These are phyloP conservation scores for Podila minutissima DNA, from an alignment of 192 early-diverging fungal species.

Conservation along the genomic window DNA sequence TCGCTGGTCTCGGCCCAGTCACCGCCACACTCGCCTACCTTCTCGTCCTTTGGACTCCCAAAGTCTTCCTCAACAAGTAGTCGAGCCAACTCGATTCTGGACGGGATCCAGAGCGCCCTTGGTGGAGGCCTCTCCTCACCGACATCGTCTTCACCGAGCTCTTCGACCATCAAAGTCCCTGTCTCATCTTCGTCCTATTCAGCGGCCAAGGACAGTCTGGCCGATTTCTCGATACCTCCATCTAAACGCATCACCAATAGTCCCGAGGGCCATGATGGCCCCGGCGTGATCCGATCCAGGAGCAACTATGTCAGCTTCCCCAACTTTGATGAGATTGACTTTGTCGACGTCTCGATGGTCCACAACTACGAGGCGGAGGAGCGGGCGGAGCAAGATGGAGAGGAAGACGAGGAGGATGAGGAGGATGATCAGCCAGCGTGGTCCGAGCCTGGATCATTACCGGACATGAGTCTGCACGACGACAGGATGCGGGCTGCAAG, in stretches of 20 bases:
- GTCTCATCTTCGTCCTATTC: conserved; percentile 20
- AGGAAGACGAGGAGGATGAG: conserved; percentile 40
- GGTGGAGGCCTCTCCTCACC: not conserved
- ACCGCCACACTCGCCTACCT: conserved; percentile 49
- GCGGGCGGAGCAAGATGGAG: conserved; percentile 3
- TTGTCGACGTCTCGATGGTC: conserved; percentile 48
- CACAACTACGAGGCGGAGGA: not conserved
- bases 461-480: conserved; percentile 13
- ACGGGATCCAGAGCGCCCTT: conserved; percentile 3
- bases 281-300: conserved; percentile 29
- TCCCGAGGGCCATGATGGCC: not conserved
- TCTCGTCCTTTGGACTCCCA: conserved; percentile 19
- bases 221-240: conserved; percentile 39
- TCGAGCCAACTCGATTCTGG: not conserved
- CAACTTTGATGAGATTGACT: conserved; percentile 48
- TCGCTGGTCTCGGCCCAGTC: conserved; percentile 43
- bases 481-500: conserved; percentile 9
- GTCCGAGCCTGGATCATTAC: conserved; percentile 32
- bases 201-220: conserved; percentile 31
- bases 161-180: not conserved
- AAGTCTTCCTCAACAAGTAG: not conserved
- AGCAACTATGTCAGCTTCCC: conserved; percentile 52
- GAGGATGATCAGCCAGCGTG: conserved; percentile 25
- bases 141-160: conserved; percentile 8
- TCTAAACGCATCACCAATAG: conserved; percentile 12